These are phyloP conservation scores for Fusarium pilosicola DNA, from an alignment of 2,329 filamentous ascomycete genomes.

Conservation along the genomic window DNA sequence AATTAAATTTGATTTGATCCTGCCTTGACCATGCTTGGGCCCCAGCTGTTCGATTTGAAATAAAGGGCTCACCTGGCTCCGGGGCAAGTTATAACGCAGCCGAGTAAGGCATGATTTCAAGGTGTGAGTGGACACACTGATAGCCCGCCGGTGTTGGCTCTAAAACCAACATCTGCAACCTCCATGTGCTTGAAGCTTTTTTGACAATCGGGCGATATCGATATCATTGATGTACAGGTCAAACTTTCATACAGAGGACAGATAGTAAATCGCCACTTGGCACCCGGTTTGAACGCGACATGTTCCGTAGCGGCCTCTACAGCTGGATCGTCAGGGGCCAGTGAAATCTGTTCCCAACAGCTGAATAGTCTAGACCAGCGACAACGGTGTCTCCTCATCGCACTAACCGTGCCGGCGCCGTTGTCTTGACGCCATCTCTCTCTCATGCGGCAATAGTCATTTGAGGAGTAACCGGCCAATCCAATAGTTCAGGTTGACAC, in stretches of 20 bases:
- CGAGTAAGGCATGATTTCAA: conserved; percentile 19
- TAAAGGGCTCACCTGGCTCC: conserved; percentile 23
- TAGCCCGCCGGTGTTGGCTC: conserved; percentile 10
- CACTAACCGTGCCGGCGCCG: conserved; percentile 26
- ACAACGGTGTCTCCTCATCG: conserved; percentile 32
- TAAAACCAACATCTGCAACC: conserved; percentile 23
- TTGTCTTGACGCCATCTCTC: conserved; percentile 29
- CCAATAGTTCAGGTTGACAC: conserved; percentile 24
- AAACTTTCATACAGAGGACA: conserved; percentile 10
- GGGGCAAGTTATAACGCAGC: conserved; percentile 23
- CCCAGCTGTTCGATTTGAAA: conserved; percentile 4
- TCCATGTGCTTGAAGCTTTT: conserved; percentile 26
- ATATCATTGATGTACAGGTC: conserved; percentile 9
- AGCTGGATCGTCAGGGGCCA: conserved; percentile 34
- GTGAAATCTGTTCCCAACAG: conserved; percentile 7
- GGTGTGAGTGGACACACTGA: conserved; percentile 33
- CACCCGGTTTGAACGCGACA: conserved; percentile 25
- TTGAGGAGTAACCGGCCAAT: conserved; percentile 3
- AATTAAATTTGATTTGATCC: conserved; percentile 22
- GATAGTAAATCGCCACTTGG: conserved; percentile 5
- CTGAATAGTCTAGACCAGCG: conserved; percentile 32
- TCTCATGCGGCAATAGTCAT: conserved; percentile 17
- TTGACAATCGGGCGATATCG: conserved; percentile 23
- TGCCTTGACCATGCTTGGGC: not conserved
- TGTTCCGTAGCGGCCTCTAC: conserved; percentile 23